Conservation (phyloP, 208 protist genomes). For the Leishmania martiniquensis region DNA sequence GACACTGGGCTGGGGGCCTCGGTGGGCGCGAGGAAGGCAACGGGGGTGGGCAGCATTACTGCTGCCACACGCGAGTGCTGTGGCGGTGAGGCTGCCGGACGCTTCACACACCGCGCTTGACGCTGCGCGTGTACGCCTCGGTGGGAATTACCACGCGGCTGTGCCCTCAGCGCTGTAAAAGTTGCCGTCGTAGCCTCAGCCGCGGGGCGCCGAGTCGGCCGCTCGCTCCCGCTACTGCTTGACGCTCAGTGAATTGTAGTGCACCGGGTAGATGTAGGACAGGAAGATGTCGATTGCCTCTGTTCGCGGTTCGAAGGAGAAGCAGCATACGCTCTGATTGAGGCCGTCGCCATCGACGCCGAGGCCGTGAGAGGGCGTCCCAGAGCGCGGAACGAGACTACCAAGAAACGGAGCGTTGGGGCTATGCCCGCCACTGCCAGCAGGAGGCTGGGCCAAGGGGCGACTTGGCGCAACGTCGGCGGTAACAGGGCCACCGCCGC, state of each 20-base stretch:
- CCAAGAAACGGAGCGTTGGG: conserved; percentile 11
- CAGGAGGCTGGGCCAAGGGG: conserved; percentile 1
- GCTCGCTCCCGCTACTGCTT: conserved; percentile 4
- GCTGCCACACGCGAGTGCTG: not conserved
- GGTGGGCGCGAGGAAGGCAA: not conserved
- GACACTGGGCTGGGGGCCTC: not conserved
- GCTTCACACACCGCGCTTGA: not conserved
- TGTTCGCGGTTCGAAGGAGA: conserved; percentile 65
- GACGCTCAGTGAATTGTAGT: conserved; percentile 84
- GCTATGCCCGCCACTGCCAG: not conserved
- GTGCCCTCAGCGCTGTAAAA: not conserved
- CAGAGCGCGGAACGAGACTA: conserved; percentile 5
- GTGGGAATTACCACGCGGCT: not conserved
- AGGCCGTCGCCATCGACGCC: not conserved
- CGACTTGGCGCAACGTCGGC: conserved; percentile 5
- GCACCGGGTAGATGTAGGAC: conserved; percentile 88
- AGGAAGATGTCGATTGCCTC: conserved; percentile 88
- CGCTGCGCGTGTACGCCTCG: not conserved
- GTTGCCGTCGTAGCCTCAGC: not conserved
- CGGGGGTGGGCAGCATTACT: too few relatives aligned
- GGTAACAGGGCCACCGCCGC: conserved; percentile 7
- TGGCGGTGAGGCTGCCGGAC: not conserved
- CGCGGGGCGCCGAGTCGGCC: not conserved
- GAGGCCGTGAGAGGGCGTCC: not conserved
- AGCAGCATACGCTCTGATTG: conserved; percentile 9